Base-by-base conservation (phyloP, 2,329 filamentous ascomycete species). In the Neurospora sp. region DNA sequence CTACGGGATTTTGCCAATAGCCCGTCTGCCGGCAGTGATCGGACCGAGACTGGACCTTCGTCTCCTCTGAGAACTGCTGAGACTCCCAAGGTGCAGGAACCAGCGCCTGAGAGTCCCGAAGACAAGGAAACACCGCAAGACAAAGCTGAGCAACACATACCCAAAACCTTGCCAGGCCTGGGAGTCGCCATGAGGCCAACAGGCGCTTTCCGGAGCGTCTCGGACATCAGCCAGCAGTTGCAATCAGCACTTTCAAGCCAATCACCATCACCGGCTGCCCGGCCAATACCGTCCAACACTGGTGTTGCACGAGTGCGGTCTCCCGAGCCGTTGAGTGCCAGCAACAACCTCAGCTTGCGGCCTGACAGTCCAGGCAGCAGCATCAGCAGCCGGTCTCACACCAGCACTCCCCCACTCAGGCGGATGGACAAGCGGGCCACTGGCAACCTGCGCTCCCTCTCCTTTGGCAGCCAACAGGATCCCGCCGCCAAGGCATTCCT, bases 361-460 rank as follows among this genome's bases (percentile, higher is more conserved):
- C 87, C 91, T 79, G 86, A 90, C 74, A 92, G 89, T 69, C 84
- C 85, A 82, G 83, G 85, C 82, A 62, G 28, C 52, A 62, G 52
- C 23, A 33, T 33, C 52, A 84, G 79, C 80, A 75, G 78, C 79
- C 84, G 72, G 77, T 72, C 73, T 39, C 76, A 82, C 73, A 83
- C 81, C 78, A 80, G 81, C 73, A 91, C 90, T 36, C 71, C 72
- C 71, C 91, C 90, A 73, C 85, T 96, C 72, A 87, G 93, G 76
- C 88, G 92, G 73, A 86, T 87, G 73, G 89, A 90, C 78, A 85
- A 81, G 78, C 86, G 85, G 78, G 82, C 90, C 79, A 94, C 91
- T 85, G 90, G 91, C 80, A 92, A 96, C 84, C 84, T 96, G 76
- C 84, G 91, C 81, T 87, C 87, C 76, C 87, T 88, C 81, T 87